Evolutionary conservation across 257 asterid genomes (phyloP).

Genomic region (Striga asiatica): DNA sequence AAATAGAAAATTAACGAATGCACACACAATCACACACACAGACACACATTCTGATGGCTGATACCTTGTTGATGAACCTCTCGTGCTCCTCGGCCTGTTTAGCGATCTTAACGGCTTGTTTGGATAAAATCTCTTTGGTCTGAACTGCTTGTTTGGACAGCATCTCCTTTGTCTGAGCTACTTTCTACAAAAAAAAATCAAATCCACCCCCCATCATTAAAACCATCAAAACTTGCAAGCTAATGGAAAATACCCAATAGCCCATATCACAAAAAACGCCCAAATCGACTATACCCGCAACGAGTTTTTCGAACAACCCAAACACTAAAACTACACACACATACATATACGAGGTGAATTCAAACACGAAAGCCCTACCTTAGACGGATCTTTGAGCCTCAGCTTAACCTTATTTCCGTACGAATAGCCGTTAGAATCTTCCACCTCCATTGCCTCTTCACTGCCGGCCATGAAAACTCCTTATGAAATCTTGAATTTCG

Average conservation of each 20-base stretch:
- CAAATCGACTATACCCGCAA: no score
- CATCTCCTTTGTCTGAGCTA: slow-evolving; percentile 78
- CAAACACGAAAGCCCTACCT: no score
- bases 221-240: slow-evolving; percentile 1
- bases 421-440: slow-evolving; percentile 43
- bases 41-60: background rate
- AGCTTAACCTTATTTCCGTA: slow-evolving; percentile 30
- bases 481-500: no score
- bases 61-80: slow-evolving; percentile 77
- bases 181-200: slow-evolving; percentile 44
- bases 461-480: slow-evolving; percentile 50
- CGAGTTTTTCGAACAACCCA: no score
- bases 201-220: slow-evolving; percentile 13
- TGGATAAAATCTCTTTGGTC: slow-evolving; percentile 58
- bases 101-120: slow-evolving; percentile 51
- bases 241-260: background rate
- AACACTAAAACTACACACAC: no score
- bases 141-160: slow-evolving; percentile 40
- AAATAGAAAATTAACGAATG: no score
- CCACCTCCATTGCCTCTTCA: slow-evolving; percentile 48
- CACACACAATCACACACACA: background rate
- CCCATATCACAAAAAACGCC: background rate
- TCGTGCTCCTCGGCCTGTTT: slow-evolving; percentile 94
- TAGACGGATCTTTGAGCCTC: slow-evolving; percentile 66
- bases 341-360: no score